Evolutionary conservation across 2,329 filamentous ascomycete genomes (phyloP).

Genomic region (Cladosporium oxysporum): DNA sequence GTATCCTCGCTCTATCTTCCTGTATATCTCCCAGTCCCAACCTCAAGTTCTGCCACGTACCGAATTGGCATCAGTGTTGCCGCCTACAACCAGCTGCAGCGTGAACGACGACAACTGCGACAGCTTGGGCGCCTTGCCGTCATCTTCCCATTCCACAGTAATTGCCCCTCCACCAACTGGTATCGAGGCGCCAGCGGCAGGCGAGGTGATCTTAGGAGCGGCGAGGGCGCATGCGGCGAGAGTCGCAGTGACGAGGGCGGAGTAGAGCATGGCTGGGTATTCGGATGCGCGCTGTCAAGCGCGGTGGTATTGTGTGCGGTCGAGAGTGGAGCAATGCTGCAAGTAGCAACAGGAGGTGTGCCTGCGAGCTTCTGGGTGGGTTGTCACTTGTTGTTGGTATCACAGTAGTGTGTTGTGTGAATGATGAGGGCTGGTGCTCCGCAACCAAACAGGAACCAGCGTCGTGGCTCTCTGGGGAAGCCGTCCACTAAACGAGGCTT

Average conservation of each 20-base stretch:
- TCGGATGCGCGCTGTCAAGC: not conserved
- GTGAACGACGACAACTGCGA: conserved; percentile 56
- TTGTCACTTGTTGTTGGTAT: not conserved
- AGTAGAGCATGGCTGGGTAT: conserved; percentile 9
- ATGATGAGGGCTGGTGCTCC: not conserved
- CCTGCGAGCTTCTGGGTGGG: conserved; percentile 1
- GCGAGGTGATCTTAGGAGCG: conserved; percentile 57
- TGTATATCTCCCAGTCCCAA: not conserved
- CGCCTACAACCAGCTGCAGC: conserved; percentile 62
- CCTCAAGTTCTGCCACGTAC: conserved; percentile 1
- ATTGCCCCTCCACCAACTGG: conserved; percentile 48
- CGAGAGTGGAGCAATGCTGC: not conserved
- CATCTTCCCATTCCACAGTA: conserved; percentile 59
- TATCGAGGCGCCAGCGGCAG: conserved; percentile 52
- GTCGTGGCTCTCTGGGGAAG: conserved; percentile 2
- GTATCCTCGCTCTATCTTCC: not conserved
- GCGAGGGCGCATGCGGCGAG: conserved; percentile 47
- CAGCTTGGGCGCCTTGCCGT: conserved; percentile 52
- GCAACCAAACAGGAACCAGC: not conserved
- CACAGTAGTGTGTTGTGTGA: conserved; percentile 6
- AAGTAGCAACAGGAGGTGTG: not conserved
- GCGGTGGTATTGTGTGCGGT: not conserved
- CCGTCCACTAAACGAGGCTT: not conserved
- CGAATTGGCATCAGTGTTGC: conserved; percentile 42
- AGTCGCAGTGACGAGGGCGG: conserved; percentile 21